Evolutionary conservation across 148 eudicot species (phyloP), one percentile per base, ranked within the genome.

Genomic region (Bassia scoparia): DNA sequence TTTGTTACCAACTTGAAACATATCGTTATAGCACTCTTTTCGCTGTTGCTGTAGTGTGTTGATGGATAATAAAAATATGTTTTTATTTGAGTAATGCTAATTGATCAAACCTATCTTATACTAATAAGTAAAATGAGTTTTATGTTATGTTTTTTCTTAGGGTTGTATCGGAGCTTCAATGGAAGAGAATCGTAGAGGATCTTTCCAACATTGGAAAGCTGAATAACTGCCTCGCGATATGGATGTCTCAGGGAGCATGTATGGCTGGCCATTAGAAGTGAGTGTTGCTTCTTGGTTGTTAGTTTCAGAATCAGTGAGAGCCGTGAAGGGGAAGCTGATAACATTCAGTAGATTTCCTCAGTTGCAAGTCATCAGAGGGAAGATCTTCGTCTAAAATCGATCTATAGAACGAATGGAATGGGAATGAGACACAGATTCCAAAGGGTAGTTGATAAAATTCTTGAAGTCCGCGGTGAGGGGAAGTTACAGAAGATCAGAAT

Each of bases 241-340:
- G 83, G 90, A 83, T 67, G 86, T 85, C 17, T 85, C 88, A 1
- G 86, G 75, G 8, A 74, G 82, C 34, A 87, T 85, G 90, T 0
- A 0, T 0, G 86, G 86, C n/a, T n/a, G 12, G 0, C 88, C 90
- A 1, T 76, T 85, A 78, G 80, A 83, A 69, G 90, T 87, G 9
- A 60, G 78, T 9, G 81, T 85, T 6, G 84, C 88, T 2, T 85
- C 85, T 12, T 87, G 88, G 1, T 12, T 34, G n/a, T 56, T 81
- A 43, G 67, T 81, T 31, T 81, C 81, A 0, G 84, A 78, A 26
- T 81, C 41, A 78, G 79, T n/a, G 79, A 81, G 79, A 70, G 60
- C 79, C 84, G 10, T 82, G 81, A 82, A 82, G 56, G 79, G 79
- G 8, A 78, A 78, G 69, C 49, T 78, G 10, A 78, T 82, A 16